Evolutionary conservation across 2,329 filamentous ascomycete species (phyloP).

Genomic region (Rugonectria rugulosa): DNA sequence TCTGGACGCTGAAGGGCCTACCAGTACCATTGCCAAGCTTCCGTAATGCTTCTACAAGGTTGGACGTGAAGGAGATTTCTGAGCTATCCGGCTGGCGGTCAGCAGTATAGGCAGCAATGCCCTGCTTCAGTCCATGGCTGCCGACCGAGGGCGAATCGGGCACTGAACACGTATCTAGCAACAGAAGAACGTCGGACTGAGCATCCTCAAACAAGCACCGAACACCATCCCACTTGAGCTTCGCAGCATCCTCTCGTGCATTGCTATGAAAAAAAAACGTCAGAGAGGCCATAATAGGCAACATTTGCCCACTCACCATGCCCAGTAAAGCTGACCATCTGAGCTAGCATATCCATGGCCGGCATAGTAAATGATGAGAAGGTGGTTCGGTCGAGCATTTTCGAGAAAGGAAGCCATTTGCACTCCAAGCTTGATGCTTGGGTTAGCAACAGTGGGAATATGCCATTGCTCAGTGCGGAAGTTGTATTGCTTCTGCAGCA

Average conservation of each 20-base stretch:
- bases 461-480: slow-evolving; percentile 67
- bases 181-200: slow-evolving; percentile 67
- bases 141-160: slow-evolving; percentile 58
- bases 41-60: slow-evolving; percentile 61
- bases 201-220: slow-evolving; percentile 69
- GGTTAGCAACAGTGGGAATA: slow-evolving; percentile 66
- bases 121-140: slow-evolving; percentile 66
- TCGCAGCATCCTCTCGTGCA: slow-evolving; percentile 63
- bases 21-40: slow-evolving; percentile 60
- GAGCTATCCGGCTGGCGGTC: slow-evolving; percentile 56
- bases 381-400: slow-evolving; percentile 63
- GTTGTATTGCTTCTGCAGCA: slow-evolving; percentile 67
- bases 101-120: slow-evolving; percentile 65
- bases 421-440: slow-evolving; percentile 67
- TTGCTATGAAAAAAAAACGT: slow-evolving; percentile 57
- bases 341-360: slow-evolving; percentile 66
- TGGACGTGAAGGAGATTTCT: slow-evolving; percentile 66
- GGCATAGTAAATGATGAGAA: slow-evolving; percentile 71
- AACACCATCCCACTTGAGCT: slow-evolving; percentile 70
- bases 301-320: slow-evolving; percentile 60
- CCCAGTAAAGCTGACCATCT: slow-evolving; percentile 71
- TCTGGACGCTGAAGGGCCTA: slow-evolving; percentile 63
- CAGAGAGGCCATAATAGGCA: slow-evolving; percentile 42
- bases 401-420: slow-evolving; percentile 68
- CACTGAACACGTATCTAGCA: slow-evolving; percentile 69